Evolutionary conservation across 1,284 basidiomycete genomes (phyloP).

Genomic region (Pisolithus thermaeus): DNA sequence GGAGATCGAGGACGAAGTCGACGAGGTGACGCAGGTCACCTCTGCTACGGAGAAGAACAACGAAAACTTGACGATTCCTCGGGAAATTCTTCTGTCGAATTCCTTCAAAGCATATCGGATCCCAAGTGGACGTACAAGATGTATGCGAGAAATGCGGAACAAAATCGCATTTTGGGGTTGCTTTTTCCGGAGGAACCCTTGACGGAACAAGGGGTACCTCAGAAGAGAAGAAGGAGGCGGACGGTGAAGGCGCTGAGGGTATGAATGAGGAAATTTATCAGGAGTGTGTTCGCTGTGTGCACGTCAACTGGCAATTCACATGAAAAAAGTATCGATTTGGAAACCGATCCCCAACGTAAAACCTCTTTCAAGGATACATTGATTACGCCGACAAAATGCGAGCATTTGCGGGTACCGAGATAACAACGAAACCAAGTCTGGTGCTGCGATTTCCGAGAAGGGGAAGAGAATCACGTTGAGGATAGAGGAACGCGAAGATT

Average conservation of each 20-base stretch:
- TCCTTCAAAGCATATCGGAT: constrained; percentile 70
- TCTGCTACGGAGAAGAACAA: constrained; percentile 29
- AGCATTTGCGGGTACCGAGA: constrained; percentile 90
- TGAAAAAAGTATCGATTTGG: constrained; percentile 88
- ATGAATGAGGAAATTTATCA: constrained; percentile 89
- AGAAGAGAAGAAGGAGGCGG: constrained; percentile 29
- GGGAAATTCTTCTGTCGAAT: constrained; percentile 94
- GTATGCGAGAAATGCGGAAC: constrained; percentile 78
- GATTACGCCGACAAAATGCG: constrained; percentile 99
- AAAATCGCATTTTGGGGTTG: constrained; percentile 82
- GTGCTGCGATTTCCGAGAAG: constrained; percentile 78
- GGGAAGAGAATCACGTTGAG: constrained; percentile 88
- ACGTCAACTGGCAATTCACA: constrained; percentile 77
- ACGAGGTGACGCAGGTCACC: constrained; percentile 15
- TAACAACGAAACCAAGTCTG: constrained; percentile 97
- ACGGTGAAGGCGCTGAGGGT: constrained; percentile 14
- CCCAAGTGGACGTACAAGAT: constrained; percentile 92
- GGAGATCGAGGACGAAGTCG: constrained; percentile 22
- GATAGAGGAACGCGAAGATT: constrained; percentile 90
- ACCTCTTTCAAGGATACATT: constrained; percentile 73
- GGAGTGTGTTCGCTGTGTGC: constrained; percentile 89
- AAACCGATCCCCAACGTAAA: neutral
- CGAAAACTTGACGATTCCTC: constrained; percentile 84
- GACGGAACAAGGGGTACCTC: constrained; percentile 25
- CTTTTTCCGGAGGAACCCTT: constrained; percentile 38